These are phyloP conservation scores for Purpureocillium takamizusanense DNA, from an alignment of 2,329 filamentous ascomycete species.

Conservation along the genomic window DNA sequence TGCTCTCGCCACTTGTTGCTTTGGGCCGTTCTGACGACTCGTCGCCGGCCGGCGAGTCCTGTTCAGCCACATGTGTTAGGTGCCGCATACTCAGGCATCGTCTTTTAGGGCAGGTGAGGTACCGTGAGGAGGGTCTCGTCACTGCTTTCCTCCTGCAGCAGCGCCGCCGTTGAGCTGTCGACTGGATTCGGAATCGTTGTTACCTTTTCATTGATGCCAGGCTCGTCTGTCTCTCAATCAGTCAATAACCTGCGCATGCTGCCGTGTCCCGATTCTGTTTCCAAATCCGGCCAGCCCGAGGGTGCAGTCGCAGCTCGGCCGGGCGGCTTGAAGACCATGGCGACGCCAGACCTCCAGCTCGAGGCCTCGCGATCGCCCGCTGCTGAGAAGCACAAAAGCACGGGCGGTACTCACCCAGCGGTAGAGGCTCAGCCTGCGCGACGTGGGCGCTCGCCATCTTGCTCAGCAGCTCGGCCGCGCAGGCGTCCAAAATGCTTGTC, in stretches of 20 bases:
- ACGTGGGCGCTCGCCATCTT: conserved; percentile 2
- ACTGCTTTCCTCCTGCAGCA: conserved; percentile 3
- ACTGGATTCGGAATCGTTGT: conserved; percentile 11
- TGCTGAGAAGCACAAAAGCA: too few species aligned
- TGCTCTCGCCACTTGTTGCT: conserved; percentile 1
- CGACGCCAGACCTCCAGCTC: too few species aligned
- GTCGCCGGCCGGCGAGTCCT: neutral
- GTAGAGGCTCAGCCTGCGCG: neutral
- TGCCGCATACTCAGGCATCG: too few species aligned
- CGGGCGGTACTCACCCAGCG: conserved; percentile 1
- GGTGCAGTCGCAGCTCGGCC: too few species aligned
- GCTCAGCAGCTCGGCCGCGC: neutral
- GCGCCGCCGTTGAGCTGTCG: conserved; percentile 4
- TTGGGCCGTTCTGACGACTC: neutral
- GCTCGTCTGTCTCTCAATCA: conserved; percentile 2
- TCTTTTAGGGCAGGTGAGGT: too few species aligned
- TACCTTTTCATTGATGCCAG: conserved; percentile 13
- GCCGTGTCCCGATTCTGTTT: too few species aligned
- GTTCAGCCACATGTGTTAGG: neutral
- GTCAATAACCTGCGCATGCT: conserved; percentile 9
- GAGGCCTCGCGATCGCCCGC: too few species aligned
- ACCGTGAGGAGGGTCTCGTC: conserved; percentile 1
- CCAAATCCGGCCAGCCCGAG: too few species aligned
- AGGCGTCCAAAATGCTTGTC: too few species aligned
- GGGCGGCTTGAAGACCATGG: too few species aligned